These are phyloP conservation scores for Capsicum baccatum DNA, from an alignment of 257 asterid genomes.

Conservation along the genomic window DNA sequence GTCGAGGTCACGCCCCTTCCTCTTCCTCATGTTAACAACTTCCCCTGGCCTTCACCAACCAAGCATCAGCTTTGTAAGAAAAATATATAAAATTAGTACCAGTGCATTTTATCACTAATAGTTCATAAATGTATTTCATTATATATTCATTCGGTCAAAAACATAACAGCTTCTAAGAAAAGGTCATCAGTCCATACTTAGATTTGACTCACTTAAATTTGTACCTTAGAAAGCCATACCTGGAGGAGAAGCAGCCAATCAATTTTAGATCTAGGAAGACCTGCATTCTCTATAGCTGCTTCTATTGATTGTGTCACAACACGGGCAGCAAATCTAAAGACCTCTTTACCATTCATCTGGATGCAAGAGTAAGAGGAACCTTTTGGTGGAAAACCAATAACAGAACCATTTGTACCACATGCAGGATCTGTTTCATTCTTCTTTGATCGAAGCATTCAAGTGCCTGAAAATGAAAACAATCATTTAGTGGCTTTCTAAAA, in stretches of 20 bases:
- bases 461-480: conserved; percentile 47
- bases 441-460: conserved; percentile 66
- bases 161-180: neutral
- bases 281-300: conserved; percentile 76
- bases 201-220: neutral
- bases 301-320: conserved; percentile 93
- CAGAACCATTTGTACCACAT: conserved; percentile 71
- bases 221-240: conserved; percentile 49
- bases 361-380: conserved; percentile 72
- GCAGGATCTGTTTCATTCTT: conserved; percentile 48
- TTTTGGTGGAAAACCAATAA: conserved; percentile 63
- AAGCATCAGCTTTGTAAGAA: neutral
- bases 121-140: neutral
- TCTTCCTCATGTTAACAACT: conserved; percentile 1
- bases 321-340: conserved; percentile 89
- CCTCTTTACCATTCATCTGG: conserved; percentile 99
- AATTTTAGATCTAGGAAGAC: conserved; percentile 67
- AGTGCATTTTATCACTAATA: neutral
- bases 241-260: conserved; percentile 98
- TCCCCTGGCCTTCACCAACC: neutral
- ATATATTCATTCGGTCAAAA: neutral
- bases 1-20: too few species aligned
- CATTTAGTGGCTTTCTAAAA: conserved; percentile 25
- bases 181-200: neutral
- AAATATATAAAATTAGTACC: neutral